Evolutionary conservation across 176 grass and related monocot species (phyloP).

Genomic region (Cenchrus purpureus): DNA sequence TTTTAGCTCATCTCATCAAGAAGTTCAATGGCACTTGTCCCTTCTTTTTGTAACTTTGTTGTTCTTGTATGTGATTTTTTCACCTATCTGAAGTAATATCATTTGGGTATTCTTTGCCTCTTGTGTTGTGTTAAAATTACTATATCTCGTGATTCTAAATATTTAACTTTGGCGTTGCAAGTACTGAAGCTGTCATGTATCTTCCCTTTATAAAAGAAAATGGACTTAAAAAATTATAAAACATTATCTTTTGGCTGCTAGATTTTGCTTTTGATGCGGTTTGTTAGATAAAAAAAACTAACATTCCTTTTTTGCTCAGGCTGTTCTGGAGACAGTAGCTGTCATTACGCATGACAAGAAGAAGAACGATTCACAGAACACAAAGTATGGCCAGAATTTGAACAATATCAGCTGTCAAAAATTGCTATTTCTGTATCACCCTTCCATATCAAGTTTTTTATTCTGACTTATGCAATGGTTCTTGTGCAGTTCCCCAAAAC

Average conservation of each 20-base stretch:
- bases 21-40: slow-evolving; percentile 1
- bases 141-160: not conserved
- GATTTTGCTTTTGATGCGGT: not conserved
- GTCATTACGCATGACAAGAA: slow-evolving; percentile 98
- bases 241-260: not conserved
- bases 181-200: not conserved
- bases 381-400: slow-evolving; percentile 63
- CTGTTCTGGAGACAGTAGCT: slow-evolving; percentile 95
- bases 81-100: not conserved
- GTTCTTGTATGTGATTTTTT: not conserved
- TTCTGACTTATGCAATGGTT: slow-evolving; percentile 24
- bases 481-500: slow-evolving; percentile 72
- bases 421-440: slow-evolving; percentile 18
- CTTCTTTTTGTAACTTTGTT: not conserved
- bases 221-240: not conserved
- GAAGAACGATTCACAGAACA: slow-evolving; percentile 80
- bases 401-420: slow-evolving; percentile 12
- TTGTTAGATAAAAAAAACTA: slow-evolving; percentile 11
- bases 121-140: slow-evolving; percentile 9
- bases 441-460: not conserved
- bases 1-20: slow-evolving; percentile 8
- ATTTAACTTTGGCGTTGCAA: not conserved
- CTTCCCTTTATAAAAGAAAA: not conserved
- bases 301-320: slow-evolving; percentile 55
- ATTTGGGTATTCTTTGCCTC: slow-evolving; percentile 10